Evolutionary conservation across 768 basidiomycete genomes (phyloP), one percentile per base, ranked within the genome.

Genomic region (Krasilnikovozyma curviuscula): DNA sequence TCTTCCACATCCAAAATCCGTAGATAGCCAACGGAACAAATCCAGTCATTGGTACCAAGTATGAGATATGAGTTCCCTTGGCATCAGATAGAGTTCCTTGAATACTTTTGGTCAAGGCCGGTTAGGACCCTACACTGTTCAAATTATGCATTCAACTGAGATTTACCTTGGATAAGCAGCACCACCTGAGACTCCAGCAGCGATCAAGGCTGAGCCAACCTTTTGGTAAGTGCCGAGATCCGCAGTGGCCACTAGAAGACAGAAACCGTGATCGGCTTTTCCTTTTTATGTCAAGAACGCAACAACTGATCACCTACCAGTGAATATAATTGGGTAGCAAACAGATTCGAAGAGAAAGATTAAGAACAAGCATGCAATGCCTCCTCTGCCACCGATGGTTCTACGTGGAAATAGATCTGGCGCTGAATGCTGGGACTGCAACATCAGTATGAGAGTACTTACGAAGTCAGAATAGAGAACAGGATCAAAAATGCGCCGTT

Each of bases 391-490:
- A 13, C 46, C 38, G 33, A 60, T 47, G 40, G 46, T 24, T n/a
- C n/a, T n/a, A n/a, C n/a, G n/a, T n/a, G n/a, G n/a, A n/a, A n/a
- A n/a, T n/a, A n/a, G n/a, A n/a, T n/a, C n/a, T n/a, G n/a, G n/a
- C n/a, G n/a, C n/a, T n/a, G n/a, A n/a, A n/a, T n/a, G n/a, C n/a
- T n/a, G n/a, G n/a, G n/a, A n/a, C n/a, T n/a, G n/a, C n/a, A n/a
- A n/a, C n/a, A n/a, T n/a, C n/a, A n/a, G n/a, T n/a, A n/a, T n/a
- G n/a, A n/a, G n/a, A n/a, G n/a, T n/a, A n/a, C n/a, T n/a, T n/a
- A n/a, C 0, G 58, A 40, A 18, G 57, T 59, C n/a, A 58, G 37
- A 45, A 63, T 48, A 19, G 53, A 37, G 50, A 61, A 60, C 34
- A 57, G 5, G 8, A 53, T 44, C 48, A 60, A 53, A 14, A 55